phyloP scores from a whole-genome alignment of 2,329 filamentous ascomycete species.

The Celoporthe dispersa region DNA sequence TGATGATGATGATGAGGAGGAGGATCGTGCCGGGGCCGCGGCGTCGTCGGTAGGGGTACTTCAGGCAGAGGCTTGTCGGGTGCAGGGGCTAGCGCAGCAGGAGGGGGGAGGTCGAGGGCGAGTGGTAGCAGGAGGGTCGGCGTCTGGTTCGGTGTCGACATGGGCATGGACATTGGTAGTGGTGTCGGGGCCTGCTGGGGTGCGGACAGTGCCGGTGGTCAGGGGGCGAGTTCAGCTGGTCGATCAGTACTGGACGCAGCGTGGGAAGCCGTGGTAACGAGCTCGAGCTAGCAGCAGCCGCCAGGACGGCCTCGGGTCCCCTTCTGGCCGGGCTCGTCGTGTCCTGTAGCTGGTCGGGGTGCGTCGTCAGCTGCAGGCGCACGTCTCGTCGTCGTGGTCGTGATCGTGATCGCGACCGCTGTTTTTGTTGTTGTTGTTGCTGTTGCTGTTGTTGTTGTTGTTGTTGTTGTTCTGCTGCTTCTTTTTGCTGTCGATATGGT shows the following conservation, averaged over 20 bases:
- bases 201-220: slow-evolving; percentile 7
- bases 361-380: neutral
- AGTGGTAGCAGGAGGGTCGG: slow-evolving; percentile 16
- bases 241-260: slow-evolving; percentile 36
- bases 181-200: neutral
- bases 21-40: neutral
- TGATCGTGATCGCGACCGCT: neutral
- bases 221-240: slow-evolving; percentile 27
- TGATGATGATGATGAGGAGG: neutral
- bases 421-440: neutral
- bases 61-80: slow-evolving; percentile 18
- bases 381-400: neutral
- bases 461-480: neutral
- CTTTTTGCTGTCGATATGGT: neutral
- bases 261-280: slow-evolving; percentile 56
- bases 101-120: slow-evolving; percentile 35
- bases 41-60: neutral
- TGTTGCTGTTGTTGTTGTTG: neutral
- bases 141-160: slow-evolving; percentile 13
- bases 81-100: slow-evolving; percentile 31
- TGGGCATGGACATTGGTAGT: slow-evolving; percentile 10
- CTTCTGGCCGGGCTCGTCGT: slow-evolving; percentile 24
- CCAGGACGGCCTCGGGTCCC: slow-evolving; percentile 48
- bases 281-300: slow-evolving; percentile 39
- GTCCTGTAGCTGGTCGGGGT: neutral